A percentile compares a stretch with the other conserved stretches of the same genome.
These are phyloP conservation scores for Cucurbita argyrosperma DNA, from an alignment of 306 rosid genomes.

Conservation along the genomic window DNA sequence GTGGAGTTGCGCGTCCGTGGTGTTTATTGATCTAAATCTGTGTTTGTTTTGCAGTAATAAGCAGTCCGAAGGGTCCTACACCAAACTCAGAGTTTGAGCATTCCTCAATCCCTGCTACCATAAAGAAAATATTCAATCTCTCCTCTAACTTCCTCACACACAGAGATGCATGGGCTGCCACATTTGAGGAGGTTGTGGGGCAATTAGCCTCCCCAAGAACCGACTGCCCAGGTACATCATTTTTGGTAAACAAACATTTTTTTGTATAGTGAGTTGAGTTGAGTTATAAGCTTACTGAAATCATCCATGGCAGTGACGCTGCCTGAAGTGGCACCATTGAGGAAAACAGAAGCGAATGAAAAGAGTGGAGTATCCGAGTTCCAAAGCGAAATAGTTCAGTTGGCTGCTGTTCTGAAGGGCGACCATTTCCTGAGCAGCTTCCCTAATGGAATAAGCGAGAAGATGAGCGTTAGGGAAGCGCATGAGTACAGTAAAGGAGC, in stretches of 20 bases:
- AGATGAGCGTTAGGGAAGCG: constrained; percentile 79
- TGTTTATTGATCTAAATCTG: background rate
- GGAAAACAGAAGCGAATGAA: constrained; percentile 63
- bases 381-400: constrained; percentile 84
- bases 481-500: constrained; percentile 67
- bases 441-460: constrained; percentile 72
- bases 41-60: constrained; percentile 42
- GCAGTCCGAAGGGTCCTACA: constrained; percentile 64
- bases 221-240: constrained; percentile 67
- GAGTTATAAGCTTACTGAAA: background rate
- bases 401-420: constrained; percentile 88
- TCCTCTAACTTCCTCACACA: constrained; percentile 83
- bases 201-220: constrained; percentile 69
- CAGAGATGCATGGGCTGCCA: constrained; percentile 99
- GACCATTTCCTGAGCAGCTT: constrained; percentile 87
- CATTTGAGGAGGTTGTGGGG: constrained; percentile 69
- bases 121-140: constrained; percentile 90
- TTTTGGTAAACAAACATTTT: background rate
- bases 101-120: constrained; percentile 94
- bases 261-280: background rate
- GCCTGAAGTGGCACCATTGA: constrained; percentile 68
- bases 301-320: constrained; percentile 44
- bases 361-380: constrained; percentile 48
- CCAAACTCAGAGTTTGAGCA: constrained; percentile 88
- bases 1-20: background rate